phyloP scores from a whole-genome alignment of 495 filamentous ascomycete species.

The Trichoderma reesei region DNA sequence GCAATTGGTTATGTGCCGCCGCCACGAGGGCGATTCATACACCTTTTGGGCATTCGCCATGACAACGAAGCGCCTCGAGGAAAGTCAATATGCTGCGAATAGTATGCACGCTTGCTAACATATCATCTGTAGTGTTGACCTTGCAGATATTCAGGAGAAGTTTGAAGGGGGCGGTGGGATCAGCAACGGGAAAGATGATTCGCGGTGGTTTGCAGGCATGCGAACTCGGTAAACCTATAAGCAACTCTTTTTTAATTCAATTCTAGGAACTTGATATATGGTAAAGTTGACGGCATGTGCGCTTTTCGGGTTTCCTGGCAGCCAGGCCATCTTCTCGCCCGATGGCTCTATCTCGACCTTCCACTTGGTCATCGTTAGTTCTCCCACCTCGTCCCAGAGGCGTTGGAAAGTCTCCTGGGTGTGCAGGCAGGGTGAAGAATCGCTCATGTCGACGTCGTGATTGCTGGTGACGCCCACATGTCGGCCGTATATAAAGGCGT shows the following conservation, averaged over 20 bases:
- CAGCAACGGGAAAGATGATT: neutral
- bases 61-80: too few species aligned
- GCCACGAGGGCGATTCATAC: too few species aligned
- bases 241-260: constrained; percentile 1
- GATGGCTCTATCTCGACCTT: constrained; percentile 24
- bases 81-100: too few species aligned
- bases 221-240: neutral
- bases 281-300: constrained; percentile 5
- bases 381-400: constrained; percentile 35
- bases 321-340: constrained; percentile 12
- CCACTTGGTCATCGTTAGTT: constrained; percentile 29
- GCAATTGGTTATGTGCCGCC: too few species aligned
- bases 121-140: too few species aligned
- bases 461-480: constrained; percentile 29
- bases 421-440: constrained; percentile 25
- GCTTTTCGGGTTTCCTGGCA: constrained; percentile 2
- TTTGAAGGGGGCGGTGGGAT: too few species aligned
- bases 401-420: constrained; percentile 29
- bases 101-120: too few species aligned
- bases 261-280: constrained; percentile 8
- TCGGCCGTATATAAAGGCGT: constrained; percentile 32
- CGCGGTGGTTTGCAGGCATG: neutral
- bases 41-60: too few species aligned
- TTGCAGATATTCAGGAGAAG: too few species aligned
- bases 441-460: constrained; percentile 16